Evolutionary conservation across 371 early-diverging fungal species (phyloP).

Genomic region (Blakeslea trispora): DNA sequence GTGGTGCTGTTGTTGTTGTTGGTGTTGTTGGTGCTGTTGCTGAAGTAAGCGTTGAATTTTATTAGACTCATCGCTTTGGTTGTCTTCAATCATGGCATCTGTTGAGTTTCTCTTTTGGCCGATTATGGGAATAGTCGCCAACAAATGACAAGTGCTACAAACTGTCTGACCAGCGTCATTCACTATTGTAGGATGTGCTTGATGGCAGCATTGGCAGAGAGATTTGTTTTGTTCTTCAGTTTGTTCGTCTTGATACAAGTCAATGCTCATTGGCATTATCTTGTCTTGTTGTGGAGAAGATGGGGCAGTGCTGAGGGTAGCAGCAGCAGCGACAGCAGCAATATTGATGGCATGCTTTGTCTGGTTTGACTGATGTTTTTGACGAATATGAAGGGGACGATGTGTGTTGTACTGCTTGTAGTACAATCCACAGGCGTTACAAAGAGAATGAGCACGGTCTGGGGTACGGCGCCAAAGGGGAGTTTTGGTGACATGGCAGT

Average conservation of each 20-base stretch:
- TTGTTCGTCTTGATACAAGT: conserved; percentile 6
- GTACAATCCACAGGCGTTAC: conserved; percentile 88
- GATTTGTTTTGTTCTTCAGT: not conserved
- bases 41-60: conserved; percentile 6
- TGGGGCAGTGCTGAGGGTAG: not conserved
- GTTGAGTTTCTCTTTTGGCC: conserved; percentile 17
- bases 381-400: conserved; percentile 64
- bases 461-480: conserved; percentile 84
- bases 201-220: conserved; percentile 16
- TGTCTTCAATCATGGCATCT: conserved; percentile 9
- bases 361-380: conserved; percentile 39
- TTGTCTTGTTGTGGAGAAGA: not conserved
- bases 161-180: conserved; percentile 14
- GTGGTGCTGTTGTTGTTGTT: no score
- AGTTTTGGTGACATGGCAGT: conserved; percentile 77
- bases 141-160: conserved; percentile 18
- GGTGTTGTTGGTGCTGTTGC: conserved; percentile 10
- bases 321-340: not conserved
- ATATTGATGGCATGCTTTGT: conserved; percentile 5
- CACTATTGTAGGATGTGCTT: conserved; percentile 12
- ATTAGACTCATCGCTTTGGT: not conserved
- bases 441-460: conserved; percentile 75
- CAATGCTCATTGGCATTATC: not conserved
- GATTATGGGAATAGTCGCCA: conserved; percentile 11
- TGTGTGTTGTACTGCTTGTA: conserved; percentile 75